Evolutionary conservation across 148 eudicot genomes (phyloP).

Genomic region (Camellia lanceoleosa): DNA sequence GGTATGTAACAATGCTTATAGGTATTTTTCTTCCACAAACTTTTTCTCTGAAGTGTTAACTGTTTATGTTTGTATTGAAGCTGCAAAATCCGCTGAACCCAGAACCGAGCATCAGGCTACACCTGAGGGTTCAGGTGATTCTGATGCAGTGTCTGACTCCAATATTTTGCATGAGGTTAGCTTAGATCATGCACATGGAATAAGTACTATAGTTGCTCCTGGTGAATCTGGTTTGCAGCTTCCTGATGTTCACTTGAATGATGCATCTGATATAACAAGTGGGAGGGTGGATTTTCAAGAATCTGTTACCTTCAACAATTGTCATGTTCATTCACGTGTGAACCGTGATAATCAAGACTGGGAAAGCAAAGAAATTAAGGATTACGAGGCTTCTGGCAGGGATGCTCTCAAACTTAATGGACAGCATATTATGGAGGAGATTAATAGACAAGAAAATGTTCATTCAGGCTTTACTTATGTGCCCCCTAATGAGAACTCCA

Average conservation of each 20-base stretch:
- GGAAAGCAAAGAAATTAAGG: constrained; percentile 16
- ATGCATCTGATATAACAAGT: constrained; percentile 27
- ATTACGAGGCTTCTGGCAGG: neutral
- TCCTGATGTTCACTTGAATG: constrained; percentile 17
- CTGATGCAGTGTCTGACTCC: neutral
- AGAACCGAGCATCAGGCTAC: constrained; percentile 12
- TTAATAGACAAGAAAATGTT: constrained; percentile 10
- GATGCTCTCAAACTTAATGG: constrained; percentile 14
- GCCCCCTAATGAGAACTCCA: constrained; percentile 20
- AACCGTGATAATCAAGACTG: constrained; percentile 19
- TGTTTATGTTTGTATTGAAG: constrained; percentile 7
- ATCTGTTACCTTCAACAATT: constrained; percentile 21
- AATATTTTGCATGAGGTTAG: neutral
- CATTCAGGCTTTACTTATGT: constrained; percentile 7
- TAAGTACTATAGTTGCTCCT: constrained; percentile 3
- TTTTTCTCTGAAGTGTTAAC: neutral
- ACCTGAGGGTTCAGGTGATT: constrained; percentile 17
- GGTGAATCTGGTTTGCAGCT: constrained; percentile 1
- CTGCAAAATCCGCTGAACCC: constrained; percentile 18
- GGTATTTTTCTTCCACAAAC: neutral
- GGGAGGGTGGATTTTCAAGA: constrained; percentile 26
- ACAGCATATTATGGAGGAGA: constrained; percentile 12
- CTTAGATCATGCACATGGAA: neutral
- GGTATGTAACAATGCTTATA: constrained; percentile 33
- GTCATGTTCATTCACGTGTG: constrained; percentile 9